phyloP scores from a whole-genome alignment of 352 stramenopile species.

The Pilasporangium apinafurcum region DNA sequence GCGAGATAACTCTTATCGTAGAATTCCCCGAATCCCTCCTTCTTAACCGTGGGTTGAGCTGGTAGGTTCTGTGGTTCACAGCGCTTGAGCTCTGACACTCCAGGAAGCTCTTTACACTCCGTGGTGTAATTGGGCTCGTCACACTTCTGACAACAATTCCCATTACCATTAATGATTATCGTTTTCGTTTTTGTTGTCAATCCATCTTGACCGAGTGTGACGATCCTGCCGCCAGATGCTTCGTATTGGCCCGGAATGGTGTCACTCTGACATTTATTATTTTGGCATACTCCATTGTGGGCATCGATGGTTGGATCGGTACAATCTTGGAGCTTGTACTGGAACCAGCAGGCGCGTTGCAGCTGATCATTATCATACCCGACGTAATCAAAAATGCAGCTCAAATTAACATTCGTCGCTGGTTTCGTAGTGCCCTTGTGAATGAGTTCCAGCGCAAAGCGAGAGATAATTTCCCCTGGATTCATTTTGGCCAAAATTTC shows the following conservation, averaged over 20 bases:
- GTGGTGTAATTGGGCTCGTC: no score
- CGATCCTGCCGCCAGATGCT: constrained; percentile 35
- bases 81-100: no score
- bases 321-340: constrained; percentile 60
- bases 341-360: constrained; percentile 23
- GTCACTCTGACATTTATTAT: constrained; percentile 22
- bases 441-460: constrained; percentile 49
- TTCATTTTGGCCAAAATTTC: no score
- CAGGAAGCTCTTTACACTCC: no score
- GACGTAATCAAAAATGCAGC: constrained; percentile 51
- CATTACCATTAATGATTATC: no score
- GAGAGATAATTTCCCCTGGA: constrained; percentile 49
- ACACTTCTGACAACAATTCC: no score
- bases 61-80: no score
- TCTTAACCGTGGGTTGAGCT: no score
- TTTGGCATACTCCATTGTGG: constrained; percentile 31
- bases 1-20: no score
- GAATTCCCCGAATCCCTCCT: no score
- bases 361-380: constrained; percentile 10
- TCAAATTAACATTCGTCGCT: constrained; percentile 32
- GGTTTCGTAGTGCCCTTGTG: constrained; percentile 26
- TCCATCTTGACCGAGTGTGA: no score
- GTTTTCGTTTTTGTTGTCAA: no score
- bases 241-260: constrained; percentile 29
- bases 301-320: constrained; percentile 46